Evolutionary conservation across 257 asterid genomes (phyloP), one percentile per base, ranked within the genome.

Genomic region (Phtheirospermum japonicum): DNA sequence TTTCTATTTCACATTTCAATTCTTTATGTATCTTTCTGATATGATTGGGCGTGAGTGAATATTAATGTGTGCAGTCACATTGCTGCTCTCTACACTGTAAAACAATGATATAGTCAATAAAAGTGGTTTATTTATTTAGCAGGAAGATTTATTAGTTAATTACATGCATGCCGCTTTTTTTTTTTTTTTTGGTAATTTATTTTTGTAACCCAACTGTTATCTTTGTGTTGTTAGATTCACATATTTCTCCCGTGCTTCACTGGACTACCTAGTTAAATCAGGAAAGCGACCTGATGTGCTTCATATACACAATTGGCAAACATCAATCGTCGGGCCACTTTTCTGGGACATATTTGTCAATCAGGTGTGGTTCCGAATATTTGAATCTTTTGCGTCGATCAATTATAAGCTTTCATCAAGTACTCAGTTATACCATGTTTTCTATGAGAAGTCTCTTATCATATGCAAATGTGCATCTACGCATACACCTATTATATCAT

Each of bases 231-330:
- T 67, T 93, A 89, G 96, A 75, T 89, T 89, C 79, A 32, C 93
- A 57, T 89, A 89, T 55, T 89, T 86, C 79, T 86, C 95, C 68
- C 95, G 93, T 63, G 93, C 95, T 66, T 82, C 96, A 34, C 72
- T 89, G 85, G 96, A 89, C 67, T 89, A 86, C 75, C 75, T 89
- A 59, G 75, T 84, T 68, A 89, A 86, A 75, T 77, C 83, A 50
- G 90, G 96, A 76, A 86, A 89, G 70, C 82, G 71, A 6, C 94
- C 95, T 11, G 93, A 89, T 76, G 88, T 89, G 79, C 86, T 89
- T 73, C 90, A 89, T 61, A 63, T 89, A 68, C 96, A 86, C 82
- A 89, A 89, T 71, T 89, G 95, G 96, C 84, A 84, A 63, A 89
- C 96, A 16, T 82, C 96, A 63, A 76, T 89, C 58, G 81, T 89